Percentiles rank a stretch among this genome's conserved stretches.
These are phyloP conservation scores for Microdochium bolleyi DNA, from an alignment of 2,329 filamentous ascomycete species.

Conservation along the genomic window DNA sequence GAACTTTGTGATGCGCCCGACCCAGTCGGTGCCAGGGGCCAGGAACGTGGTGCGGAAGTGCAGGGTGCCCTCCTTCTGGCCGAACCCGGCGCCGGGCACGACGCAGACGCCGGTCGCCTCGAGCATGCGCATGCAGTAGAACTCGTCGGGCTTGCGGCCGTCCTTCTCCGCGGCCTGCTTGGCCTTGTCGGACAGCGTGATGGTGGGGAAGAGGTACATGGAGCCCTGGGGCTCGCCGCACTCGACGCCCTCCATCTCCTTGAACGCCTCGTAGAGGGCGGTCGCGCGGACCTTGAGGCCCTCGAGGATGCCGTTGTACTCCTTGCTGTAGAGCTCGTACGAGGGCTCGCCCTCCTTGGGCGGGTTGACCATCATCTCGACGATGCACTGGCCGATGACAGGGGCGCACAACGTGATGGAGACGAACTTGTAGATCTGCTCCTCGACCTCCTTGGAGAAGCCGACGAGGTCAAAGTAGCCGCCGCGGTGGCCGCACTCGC, in stretches of 20 bases:
- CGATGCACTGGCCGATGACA: conserved; percentile 90
- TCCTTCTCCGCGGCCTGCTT: conserved; percentile 67
- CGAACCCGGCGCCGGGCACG: conserved; percentile 87
- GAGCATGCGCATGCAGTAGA: conserved; percentile 85
- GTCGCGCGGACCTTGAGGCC: conserved; percentile 72
- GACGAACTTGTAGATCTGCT: conserved; percentile 97
- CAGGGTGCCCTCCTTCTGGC: conserved; percentile 81
- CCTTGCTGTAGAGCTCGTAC: conserved; percentile 72
- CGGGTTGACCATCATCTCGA: conserved; percentile 97
- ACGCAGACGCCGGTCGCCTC: conserved; percentile 94
- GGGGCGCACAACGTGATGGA: conserved; percentile 95
- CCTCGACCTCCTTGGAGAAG: conserved; percentile 78
- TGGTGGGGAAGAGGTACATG: conserved; percentile 99
- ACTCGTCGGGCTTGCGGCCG: conserved; percentile 75
- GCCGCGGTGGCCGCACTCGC: conserved; percentile 94
- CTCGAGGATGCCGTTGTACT: conserved; percentile 76
- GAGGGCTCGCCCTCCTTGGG: conserved; percentile 77
- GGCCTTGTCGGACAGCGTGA: conserved; percentile 70
- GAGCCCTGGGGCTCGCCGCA: conserved; percentile 85
- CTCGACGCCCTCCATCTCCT: conserved; percentile 91
- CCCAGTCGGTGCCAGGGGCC: conserved; percentile 93
- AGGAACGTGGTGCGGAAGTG: conserved; percentile 98
- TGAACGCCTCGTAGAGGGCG: conserved; percentile 84
- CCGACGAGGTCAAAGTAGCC: conserved; percentile 95
- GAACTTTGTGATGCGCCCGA: conserved; percentile 79